A percentile compares a stretch with the other conserved stretches of the same genome.
Evolutionary conservation across 441 rosid species (phyloP).

Genomic region (Gossypium laxum): DNA sequence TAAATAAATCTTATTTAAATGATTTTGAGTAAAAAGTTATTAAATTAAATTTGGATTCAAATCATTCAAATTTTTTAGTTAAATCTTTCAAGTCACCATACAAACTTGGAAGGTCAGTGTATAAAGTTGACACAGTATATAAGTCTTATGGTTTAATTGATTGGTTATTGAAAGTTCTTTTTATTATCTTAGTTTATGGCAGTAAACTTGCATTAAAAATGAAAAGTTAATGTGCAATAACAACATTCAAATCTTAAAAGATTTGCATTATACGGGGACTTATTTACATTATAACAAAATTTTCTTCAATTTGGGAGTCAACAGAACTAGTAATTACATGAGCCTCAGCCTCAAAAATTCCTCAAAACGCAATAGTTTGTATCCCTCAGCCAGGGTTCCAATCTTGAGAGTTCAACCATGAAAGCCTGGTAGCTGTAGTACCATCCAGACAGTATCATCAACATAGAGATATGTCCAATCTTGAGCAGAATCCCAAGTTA

Average conservation of each 20-base stretch:
- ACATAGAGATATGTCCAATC: not conserved
- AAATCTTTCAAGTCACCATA: no score
- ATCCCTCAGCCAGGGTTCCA: constrained; percentile 5
- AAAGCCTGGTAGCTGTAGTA: not conserved
- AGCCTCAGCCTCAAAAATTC: not conserved
- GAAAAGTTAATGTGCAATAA: not conserved
- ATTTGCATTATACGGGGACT: not conserved
- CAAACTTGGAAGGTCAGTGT: no score
- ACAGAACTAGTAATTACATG: not conserved
- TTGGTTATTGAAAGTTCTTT: not conserved
- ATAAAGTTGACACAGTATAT: no score
- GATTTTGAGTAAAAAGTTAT: no score
- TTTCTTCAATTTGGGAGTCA: not conserved
- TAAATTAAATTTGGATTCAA: no score
- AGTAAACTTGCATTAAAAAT: not conserved
- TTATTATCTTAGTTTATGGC: not conserved
- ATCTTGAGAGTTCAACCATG: not conserved
- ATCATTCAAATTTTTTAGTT: no score
- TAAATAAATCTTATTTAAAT: no score
- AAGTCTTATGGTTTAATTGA: not conserved
- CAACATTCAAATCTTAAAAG: not conserved
- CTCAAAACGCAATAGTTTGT: not conserved
- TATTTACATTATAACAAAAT: not conserved
- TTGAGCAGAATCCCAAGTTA: not conserved
- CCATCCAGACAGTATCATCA: not conserved